Evolutionary conservation across 2,329 filamentous ascomycete genomes (phyloP).

Genomic region (Diplodia scrobiculata): DNA sequence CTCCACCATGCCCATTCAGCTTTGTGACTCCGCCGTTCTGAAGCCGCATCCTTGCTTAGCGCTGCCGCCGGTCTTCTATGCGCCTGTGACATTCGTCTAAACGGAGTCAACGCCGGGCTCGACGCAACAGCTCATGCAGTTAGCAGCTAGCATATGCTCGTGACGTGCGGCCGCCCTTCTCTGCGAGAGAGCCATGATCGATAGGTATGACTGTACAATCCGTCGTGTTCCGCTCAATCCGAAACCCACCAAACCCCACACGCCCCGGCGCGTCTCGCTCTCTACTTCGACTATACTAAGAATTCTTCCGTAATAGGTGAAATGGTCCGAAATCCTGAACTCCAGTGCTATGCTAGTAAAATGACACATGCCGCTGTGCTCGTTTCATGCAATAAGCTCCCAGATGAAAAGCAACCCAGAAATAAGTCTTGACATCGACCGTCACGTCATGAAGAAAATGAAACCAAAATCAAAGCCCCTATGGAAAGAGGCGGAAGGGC

Average conservation of each 20-base stretch:
- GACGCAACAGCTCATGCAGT: neutral
- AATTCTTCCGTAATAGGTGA: neutral
- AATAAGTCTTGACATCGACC: neutral
- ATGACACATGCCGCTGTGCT: neutral
- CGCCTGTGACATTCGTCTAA: neutral
- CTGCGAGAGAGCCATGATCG: neutral
- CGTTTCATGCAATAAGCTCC: neutral
- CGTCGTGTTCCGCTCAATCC: neutral
- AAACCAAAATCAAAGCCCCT: neutral
- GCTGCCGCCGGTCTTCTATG: conserved; percentile 1
- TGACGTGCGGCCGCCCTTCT: neutral
- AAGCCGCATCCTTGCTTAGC: neutral
- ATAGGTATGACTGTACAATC: neutral
- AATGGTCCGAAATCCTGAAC: neutral
- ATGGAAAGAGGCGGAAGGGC: neutral
- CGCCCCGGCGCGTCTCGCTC: neutral
- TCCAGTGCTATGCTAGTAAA: conserved; percentile 8
- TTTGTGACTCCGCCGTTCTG: neutral
- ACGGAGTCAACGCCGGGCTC: conserved; percentile 6
- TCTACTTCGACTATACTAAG: neutral
- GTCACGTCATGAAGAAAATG: conserved; percentile 1
- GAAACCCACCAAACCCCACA: neutral
- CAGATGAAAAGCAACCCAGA: neutral
- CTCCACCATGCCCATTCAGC: neutral
- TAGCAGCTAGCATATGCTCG: neutral